Evolutionary conservation across 164 flowering plant species (phyloP), one percentile per base, ranked within the genome.

Genomic region (Liriodendron chinense): DNA sequence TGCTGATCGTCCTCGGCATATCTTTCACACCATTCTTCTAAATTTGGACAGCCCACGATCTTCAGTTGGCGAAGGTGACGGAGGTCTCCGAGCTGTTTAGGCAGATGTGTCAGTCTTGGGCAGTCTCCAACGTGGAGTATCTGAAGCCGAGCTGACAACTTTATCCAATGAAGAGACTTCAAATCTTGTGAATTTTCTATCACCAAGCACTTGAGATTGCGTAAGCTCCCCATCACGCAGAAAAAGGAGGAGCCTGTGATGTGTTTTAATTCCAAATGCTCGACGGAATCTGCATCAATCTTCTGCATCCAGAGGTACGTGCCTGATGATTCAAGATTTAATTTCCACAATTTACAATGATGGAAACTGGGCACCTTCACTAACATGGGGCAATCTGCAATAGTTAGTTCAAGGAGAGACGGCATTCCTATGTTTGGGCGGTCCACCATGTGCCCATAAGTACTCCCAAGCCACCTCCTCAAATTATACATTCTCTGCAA

Each of bases 191-290:
- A 20, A 22, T n/a, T 9, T n/a, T 63, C 9, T 26, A 25, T 25
- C 34, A 9, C 10, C 22, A 63, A 9, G n/a, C 1, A 22, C 22
- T 63, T 21, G 2, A 63, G 65, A 24, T 9, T 9, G 22, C 24
- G 65, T 9, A 24, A 1, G 65, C n/a, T n/a, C n/a, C n/a, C 8
- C 22, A 63, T 86, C 61, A 65, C 75, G 24, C 85, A 85, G n/a
- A n/a, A n/a, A n/a, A n/a, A n/a, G n/a, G n/a, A n/a, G n/a, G n/a
- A n/a, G n/a, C n/a, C n/a, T n/a, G n/a, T n/a, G n/a, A n/a, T n/a
- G n/a, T n/a, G n/a, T n/a, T n/a, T n/a, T n/a, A n/a, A n/a, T n/a
- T n/a, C n/a, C n/a, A n/a, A n/a, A n/a, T n/a, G n/a, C n/a, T n/a
- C n/a, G n/a, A n/a, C n/a, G n/a, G n/a, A n/a, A n/a, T n/a, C n/a